Evolutionary conservation across 805 yeast genomes (phyloP).

Genomic region (Candida xyloterini): DNA sequence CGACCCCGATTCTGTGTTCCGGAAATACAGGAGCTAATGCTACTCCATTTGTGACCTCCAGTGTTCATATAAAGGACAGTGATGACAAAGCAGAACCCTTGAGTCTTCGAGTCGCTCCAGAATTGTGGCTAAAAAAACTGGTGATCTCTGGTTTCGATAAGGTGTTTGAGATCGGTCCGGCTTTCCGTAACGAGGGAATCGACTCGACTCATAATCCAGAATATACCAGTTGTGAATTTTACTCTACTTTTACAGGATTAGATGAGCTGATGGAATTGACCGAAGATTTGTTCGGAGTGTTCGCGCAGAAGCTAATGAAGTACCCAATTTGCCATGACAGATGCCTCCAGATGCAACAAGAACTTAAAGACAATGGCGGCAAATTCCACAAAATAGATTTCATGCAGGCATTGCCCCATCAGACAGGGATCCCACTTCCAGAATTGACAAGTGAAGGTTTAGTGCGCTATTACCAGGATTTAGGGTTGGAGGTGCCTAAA

Average conservation of each 20-base stretch:
- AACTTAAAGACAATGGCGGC: slow-evolving; percentile 20
- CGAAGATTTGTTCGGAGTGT: slow-evolving; percentile 51
- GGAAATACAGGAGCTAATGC: slow-evolving; percentile 87
- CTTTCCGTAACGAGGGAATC: slow-evolving; percentile 88
- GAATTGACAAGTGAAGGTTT: slow-evolving; percentile 39
- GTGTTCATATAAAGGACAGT: slow-evolving; percentile 34
- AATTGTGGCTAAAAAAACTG: slow-evolving; percentile 84
- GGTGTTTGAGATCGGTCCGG: slow-evolving; percentile 82
- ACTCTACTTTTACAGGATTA: slow-evolving; percentile 66
- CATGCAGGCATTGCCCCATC: slow-evolving; percentile 55
- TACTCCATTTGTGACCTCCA: slow-evolving; percentile 67
- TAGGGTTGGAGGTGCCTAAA: slow-evolving; percentile 37
- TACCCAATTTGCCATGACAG: slow-evolving; percentile 22
- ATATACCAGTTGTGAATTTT: slow-evolving; percentile 86
- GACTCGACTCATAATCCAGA: slow-evolving; percentile 95
- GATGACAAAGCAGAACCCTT: slow-evolving; percentile 33
- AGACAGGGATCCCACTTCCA: slow-evolving; percentile 52
- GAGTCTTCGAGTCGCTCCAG: slow-evolving; percentile 88
- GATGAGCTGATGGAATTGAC: slow-evolving; percentile 65
- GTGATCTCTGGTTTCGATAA: slow-evolving; percentile 82
- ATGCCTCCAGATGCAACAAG: slow-evolving; percentile 18
- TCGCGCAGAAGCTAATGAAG: slow-evolving; percentile 29
- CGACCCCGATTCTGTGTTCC: slow-evolving; percentile 76
- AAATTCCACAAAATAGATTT: slow-evolving; percentile 55
- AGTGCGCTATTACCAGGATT: slow-evolving; percentile 35